Conservation (phyloP, 2,329 filamentous ascomycete species). For the Cordyceps tenuipes region DNA sequence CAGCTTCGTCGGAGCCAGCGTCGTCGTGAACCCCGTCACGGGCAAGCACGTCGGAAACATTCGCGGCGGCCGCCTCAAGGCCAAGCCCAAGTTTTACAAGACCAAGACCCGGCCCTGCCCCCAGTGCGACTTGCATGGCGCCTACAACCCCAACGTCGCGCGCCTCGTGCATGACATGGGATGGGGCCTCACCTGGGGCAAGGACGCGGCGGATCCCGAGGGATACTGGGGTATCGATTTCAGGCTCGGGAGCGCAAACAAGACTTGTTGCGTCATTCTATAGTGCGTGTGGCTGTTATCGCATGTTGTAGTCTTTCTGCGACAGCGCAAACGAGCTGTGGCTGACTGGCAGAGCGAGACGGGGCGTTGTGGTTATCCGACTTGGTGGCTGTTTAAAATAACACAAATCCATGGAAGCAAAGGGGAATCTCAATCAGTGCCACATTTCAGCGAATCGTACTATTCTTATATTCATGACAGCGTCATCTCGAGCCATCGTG, state of each 20-base stretch:
- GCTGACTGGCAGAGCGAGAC: background rate
- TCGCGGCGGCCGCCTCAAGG: slow-evolving; percentile 19
- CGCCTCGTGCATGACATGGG: slow-evolving; percentile 38
- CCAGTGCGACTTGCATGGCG: slow-evolving; percentile 29
- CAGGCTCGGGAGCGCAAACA: slow-evolving; percentile 17
- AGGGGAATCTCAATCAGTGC: background rate
- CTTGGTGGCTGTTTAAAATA: background rate
- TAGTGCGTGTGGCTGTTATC: slow-evolving; percentile 15
- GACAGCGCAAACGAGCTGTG: no score
- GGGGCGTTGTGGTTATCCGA: background rate
- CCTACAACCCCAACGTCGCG: slow-evolving; percentile 40
- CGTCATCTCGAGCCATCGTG: background rate
- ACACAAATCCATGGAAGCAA: background rate
- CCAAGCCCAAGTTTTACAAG: slow-evolving; percentile 26
- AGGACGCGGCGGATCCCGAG: slow-evolving; percentile 29
- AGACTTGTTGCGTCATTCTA: slow-evolving; percentile 22
- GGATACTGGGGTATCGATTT: slow-evolving; percentile 30
- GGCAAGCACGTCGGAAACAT: background rate
- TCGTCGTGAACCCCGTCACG: slow-evolving; percentile 14
- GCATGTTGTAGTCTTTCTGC: background rate
- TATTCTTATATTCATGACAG: background rate
- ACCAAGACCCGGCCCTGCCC: slow-evolving; percentile 33
- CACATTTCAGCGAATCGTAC: background rate
- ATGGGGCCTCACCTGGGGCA: slow-evolving; percentile 39
- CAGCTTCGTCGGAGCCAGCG: slow-evolving; percentile 29